Base-by-base conservation (phyloP, 1,139 yeast species). In the Suhomyces maxii region DNA sequence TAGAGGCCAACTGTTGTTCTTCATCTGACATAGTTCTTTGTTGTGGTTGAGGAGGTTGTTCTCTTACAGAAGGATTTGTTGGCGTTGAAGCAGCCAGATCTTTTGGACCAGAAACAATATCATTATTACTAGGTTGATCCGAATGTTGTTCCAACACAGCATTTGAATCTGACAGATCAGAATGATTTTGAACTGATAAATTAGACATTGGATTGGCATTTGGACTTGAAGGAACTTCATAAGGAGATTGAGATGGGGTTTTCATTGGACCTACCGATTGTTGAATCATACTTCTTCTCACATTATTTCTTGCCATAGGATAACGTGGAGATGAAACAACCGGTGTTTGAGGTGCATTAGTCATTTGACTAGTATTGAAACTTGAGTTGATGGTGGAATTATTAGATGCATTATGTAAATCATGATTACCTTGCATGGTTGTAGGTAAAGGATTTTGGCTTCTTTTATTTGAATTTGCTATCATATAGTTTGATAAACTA, bases 1-100 rank as follows among this genome's bases (percentile, higher is more conserved):
- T 84, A 4, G 86, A 74, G 5, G 89, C 88, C 45, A 85, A 68
- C 46, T 82, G 82, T 54, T 84, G 90, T 60, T 85, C 89, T 58
- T 84, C 88, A 49, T 79, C 85, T 1, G 83, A 67, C 69, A 80
- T 73, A 18, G 73, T 68, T 37, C 79, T 60, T 37, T 45, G 52
- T 14, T 37, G 45, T n/a, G 39, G 34, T 8, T 45, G 37, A 28
- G 9, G 31, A 9, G 31, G n/a, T 5, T 28, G 31, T 28, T 28
- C 31, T 28, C 31, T 28, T 9, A 9, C 31, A n/a, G 32, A 18
- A 11, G 41, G 39, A 25, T 41, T 48, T 26, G 40, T 35, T 2
- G 52, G 52, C 8, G 52, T 48, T 8, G 51, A 48, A 7, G 37
- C 45, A 5, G 42, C 26, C 50, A 44, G 50, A n/a, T 44, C 50